Evolutionary conservation across 1,284 basidiomycete species (phyloP), one percentile per base, ranked within the genome.

Genomic region (Fomitiporia mediterranea): DNA sequence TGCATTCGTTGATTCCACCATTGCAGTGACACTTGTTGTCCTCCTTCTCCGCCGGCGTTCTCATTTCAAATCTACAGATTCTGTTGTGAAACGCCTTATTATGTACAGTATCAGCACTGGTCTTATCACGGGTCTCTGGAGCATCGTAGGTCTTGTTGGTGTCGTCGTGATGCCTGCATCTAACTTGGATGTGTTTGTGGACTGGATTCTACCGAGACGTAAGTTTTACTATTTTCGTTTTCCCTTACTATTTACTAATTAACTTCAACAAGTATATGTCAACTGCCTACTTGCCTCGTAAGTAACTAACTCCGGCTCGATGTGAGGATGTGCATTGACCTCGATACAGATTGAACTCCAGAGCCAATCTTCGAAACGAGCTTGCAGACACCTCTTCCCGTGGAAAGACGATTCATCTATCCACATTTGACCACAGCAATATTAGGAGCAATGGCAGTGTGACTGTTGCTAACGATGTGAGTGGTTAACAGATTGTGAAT

Each of bases 71-170:
- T 25, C 27, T 27, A 51, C 42, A 17, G 47, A 76, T 49, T 65
- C 60, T 46, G 61, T 76, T n/a, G 70, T 77, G 43, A 73, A 73
- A 57, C 71, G 65, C 40, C 63, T 78, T 21, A 71, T 77, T 1
- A 63, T 77, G 21, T 75, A 70, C 55, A 72, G 73, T 2, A 74
- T 77, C 42, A 74, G 77, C 60, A 70, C 74, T 17, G 77, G 76
- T 62, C 61, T 77, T 23, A 62, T 78, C 19, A 77, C 75, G 19
- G 58, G 42, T 21, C 4, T 58, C 38, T 39, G 34, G 19, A 51
- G 27, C 2, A 43, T 58, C 38, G 44, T 55, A 23, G 43, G 40
- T 15, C 35, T 60, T 7, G 40, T 58, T 21, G 35, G 27, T 32
- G 46, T 38, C 3, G n/a, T 21, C 8, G 46, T 49, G 23, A 27